phyloP scores from a whole-genome alignment of 73 alveolate genomes.

The Blepharisma stoltei region DNA sequence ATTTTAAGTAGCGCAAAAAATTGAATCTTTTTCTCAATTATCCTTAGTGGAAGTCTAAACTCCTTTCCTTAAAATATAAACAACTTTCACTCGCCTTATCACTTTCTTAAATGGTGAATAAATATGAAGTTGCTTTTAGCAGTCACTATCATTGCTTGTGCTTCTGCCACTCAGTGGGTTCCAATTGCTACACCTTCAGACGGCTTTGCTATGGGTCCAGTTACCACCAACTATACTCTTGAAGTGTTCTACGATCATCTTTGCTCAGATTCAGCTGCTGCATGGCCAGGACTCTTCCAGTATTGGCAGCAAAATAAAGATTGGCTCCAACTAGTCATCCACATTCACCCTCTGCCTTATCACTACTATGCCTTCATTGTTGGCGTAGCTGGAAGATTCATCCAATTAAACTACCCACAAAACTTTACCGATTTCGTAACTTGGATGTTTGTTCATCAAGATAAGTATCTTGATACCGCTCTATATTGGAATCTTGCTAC shows the following conservation, averaged over 20 bases:
- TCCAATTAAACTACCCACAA: conserved; percentile 2
- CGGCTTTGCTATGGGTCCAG: conserved; percentile 11
- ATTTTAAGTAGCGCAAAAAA: no score
- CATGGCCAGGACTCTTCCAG: neutral
- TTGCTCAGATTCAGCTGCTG: conserved; percentile 2
- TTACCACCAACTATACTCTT: conserved; percentile 8
- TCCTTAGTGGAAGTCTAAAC: no score
- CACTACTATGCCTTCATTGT: neutral
- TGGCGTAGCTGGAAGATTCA: conserved; percentile 12
- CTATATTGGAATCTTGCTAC: conserved; percentile 1
- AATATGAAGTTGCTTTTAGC: no score
- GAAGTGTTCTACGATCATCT: conserved; percentile 13
- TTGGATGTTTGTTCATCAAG: conserved; percentile 7
- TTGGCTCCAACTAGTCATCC: conserved; percentile 1
- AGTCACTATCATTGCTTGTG: no score
- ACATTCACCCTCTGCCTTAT: conserved; percentile 19
- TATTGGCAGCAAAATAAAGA: conserved; percentile 15
- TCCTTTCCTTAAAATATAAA: no score
- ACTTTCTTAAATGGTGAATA: no score
- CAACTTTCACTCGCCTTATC: no score
- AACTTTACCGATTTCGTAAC: conserved; percentile 3
- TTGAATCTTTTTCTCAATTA: no score
- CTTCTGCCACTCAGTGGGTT: neutral
- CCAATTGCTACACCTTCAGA: conserved; percentile 6
- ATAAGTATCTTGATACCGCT: neutral